Evolutionary conservation across 176 grass and related monocot genomes (phyloP).

Genomic region (Aegilops sharonensis): DNA sequence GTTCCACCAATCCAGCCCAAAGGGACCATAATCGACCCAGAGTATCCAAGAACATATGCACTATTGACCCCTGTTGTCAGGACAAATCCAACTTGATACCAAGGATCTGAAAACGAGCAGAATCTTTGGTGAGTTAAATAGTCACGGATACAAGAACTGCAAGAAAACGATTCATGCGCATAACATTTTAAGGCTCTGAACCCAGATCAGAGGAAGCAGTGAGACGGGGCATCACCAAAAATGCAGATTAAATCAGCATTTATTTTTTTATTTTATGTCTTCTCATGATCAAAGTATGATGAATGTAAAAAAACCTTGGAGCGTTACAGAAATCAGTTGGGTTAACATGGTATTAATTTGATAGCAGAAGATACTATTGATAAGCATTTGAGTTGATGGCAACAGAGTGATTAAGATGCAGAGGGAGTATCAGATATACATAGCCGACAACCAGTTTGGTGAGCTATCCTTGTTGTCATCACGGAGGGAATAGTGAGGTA

Average conservation of each 20-base stretch:
- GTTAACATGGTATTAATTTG: not conserved
- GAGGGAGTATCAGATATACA: not conserved
- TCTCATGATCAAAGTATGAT: not conserved
- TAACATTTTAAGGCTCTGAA: not conserved
- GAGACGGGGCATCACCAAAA: not conserved
- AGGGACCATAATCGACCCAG: constrained; percentile 80
- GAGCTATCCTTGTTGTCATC: not conserved
- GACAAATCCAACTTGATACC: constrained; percentile 93
- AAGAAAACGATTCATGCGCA: not conserved
- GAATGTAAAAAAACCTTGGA: not conserved
- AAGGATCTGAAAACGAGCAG: constrained; percentile 73
- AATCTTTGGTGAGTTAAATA: not conserved
- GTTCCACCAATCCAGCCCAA: constrained; percentile 79
- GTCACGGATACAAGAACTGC: not conserved
- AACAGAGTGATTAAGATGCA: not conserved
- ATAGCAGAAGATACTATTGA: not conserved
- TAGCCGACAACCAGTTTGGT: not conserved
- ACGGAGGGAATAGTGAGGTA: not conserved
- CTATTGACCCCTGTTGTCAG: constrained; percentile 93
- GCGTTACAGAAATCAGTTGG: not conserved
- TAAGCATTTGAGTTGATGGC: not conserved
- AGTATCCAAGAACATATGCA: constrained; percentile 95
- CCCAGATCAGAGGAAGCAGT: not conserved
- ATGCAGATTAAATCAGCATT: not conserved
- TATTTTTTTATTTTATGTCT: not conserved